A percentile compares a stretch with the other conserved stretches of the same genome.
These are phyloP conservation scores for Alloascoidea africana DNA, from an alignment of 805 yeast species.

Conservation along the genomic window DNA sequence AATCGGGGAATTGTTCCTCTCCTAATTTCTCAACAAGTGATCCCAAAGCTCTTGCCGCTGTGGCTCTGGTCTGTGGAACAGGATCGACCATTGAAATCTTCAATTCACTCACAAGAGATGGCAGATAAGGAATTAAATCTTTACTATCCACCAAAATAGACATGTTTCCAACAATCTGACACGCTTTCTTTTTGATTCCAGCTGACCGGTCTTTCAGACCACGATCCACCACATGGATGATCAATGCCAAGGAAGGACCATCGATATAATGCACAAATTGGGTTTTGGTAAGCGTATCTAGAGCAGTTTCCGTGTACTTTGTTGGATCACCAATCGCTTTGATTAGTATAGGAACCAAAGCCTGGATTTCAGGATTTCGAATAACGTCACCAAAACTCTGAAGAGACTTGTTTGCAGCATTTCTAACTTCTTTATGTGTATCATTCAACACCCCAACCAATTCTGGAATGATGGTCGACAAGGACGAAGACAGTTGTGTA, in stretches of 20 bases:
- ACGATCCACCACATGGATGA: conserved; percentile 87
- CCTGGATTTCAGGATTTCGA: conserved; percentile 91
- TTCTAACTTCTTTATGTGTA: conserved; percentile 92
- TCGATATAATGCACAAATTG: conserved; percentile 96
- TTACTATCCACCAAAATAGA: conserved; percentile 83
- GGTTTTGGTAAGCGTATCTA: conserved; percentile 74
- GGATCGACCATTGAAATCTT: conserved; percentile 97
- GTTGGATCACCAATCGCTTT: conserved; percentile 96
- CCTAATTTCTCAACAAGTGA: conserved; percentile 93
- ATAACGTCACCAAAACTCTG: conserved; percentile 94
- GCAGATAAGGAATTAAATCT: conserved; percentile 75
- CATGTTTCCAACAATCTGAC: conserved; percentile 98
- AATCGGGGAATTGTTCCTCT: conserved; percentile 86
- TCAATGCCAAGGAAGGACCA: conserved; percentile 92
- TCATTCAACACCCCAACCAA: conserved; percentile 91
- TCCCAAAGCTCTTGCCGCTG: conserved; percentile 95
- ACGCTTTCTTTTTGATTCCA: conserved; percentile 77
- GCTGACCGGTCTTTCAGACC: conserved; percentile 96
- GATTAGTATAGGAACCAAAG: conserved; percentile 72
- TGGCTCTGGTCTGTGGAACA: conserved; percentile 91
- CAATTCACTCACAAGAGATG: conserved; percentile 62
- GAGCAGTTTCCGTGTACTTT: conserved; percentile 71
- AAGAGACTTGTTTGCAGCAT: conserved; percentile 82
- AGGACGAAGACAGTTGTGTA: conserved; percentile 75
- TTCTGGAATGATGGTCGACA: conserved; percentile 87